Evolutionary conservation across 306 rosid species (phyloP).

Genomic region (Oemleria cerasiformis): DNA sequence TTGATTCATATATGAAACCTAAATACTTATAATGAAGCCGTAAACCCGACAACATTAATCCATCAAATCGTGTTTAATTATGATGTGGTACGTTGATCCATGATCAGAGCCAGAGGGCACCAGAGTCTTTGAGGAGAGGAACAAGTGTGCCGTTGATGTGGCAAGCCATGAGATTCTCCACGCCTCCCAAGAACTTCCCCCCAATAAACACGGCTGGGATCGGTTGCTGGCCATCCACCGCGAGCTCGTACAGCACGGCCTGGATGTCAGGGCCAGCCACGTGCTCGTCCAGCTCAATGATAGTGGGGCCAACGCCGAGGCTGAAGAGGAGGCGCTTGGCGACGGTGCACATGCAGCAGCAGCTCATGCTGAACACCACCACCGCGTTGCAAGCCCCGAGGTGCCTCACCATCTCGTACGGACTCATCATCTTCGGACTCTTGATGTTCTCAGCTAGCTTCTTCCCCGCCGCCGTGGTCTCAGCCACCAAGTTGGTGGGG

Average conservation of each 20-base stretch:
- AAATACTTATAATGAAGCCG: neutral
- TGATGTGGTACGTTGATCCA: no score
- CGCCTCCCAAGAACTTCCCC: slow-evolving; percentile 78
- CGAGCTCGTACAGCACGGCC: slow-evolving; percentile 43
- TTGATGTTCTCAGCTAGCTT: neutral
- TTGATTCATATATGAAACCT: neutral
- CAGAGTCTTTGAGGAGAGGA: slow-evolving; percentile 74
- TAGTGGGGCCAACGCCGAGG: slow-evolving; percentile 77
- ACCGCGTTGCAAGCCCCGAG: slow-evolving; percentile 62
- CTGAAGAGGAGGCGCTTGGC: slow-evolving; percentile 75
- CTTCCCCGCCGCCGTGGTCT: neutral
- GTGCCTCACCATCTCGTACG: slow-evolving; percentile 44
- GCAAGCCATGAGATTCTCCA: slow-evolving; percentile 71
- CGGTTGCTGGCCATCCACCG: slow-evolving; percentile 23
- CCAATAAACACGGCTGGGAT: slow-evolving; percentile 72
- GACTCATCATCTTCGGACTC: neutral
- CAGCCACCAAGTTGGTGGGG: neutral
- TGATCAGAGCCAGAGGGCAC: slow-evolving; percentile 79
- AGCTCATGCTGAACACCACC: slow-evolving; percentile 68
- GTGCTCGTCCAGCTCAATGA: slow-evolving; percentile 67
- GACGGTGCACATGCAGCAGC: slow-evolving; percentile 84
- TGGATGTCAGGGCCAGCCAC: slow-evolving; percentile 41
- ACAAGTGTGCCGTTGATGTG: slow-evolving; percentile 77
- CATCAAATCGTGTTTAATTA: no score
- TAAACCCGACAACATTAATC: neutral